These are phyloP conservation scores for Orbilia javanica DNA, from an alignment of 2,329 filamentous ascomycete species.

Conservation along the genomic window DNA sequence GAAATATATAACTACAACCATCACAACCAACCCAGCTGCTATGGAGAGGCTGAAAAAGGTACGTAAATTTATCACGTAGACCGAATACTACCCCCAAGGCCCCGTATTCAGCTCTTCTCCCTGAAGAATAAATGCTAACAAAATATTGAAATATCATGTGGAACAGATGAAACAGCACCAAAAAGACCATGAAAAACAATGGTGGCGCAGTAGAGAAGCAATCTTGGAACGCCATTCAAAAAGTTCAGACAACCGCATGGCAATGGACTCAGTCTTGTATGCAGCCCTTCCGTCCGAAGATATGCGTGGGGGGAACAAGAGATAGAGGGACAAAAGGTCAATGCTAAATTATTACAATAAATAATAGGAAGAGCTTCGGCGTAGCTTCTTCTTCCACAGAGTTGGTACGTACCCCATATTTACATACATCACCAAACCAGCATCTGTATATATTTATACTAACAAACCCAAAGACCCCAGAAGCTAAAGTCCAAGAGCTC, in stretches of 20 bases:
- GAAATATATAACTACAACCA: constrained; percentile 60
- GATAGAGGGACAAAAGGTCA: neutral
- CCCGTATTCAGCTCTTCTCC: neutral
- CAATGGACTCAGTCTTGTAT: constrained; percentile 55
- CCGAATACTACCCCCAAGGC: neutral
- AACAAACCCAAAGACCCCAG: constrained; percentile 48
- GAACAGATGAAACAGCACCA: constrained; percentile 60
- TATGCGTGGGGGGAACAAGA: neutral
- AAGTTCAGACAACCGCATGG: constrained; percentile 55
- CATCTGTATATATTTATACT: neutral
- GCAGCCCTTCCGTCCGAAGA: neutral
- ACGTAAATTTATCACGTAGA: neutral
- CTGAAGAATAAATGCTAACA: neutral
- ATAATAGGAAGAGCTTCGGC: constrained; percentile 53
- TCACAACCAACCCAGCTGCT: constrained; percentile 55
- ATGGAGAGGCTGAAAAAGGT: constrained; percentile 60
- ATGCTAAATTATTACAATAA: neutral
- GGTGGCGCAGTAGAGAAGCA: constrained; percentile 59
- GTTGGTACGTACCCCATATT: constrained; percentile 9
- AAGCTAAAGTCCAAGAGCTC: constrained; percentile 58
- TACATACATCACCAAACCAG: constrained; percentile 2
- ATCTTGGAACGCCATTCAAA: constrained; percentile 59
- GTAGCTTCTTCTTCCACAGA: constrained; percentile 30
- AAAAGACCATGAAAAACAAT: constrained; percentile 60
- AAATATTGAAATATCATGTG: neutral